A percentile compares a stretch with the other conserved stretches of the same genome.
phyloP scores from a whole-genome alignment of 225 moss, liverwort and hornwort genomes.

The Pseudisothecium myosuroides region DNA sequence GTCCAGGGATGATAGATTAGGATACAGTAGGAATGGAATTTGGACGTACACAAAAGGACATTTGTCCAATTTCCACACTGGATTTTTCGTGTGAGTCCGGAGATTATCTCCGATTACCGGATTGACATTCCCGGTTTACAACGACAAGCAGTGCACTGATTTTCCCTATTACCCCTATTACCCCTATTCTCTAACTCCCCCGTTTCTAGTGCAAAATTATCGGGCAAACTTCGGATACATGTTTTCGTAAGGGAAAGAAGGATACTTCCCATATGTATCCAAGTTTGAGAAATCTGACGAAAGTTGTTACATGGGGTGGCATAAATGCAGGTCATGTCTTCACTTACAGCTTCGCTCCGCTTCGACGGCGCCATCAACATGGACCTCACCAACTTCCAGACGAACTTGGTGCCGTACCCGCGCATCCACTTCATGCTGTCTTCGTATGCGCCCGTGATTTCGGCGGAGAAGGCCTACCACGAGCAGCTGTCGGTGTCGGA shows the following conservation, averaged over 20 bases:
- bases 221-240: not conserved
- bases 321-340: slow-evolving; percentile 10
- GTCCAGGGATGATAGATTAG: not conserved
- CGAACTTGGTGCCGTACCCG: slow-evolving; percentile 77
- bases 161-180: not conserved
- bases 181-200: not conserved
- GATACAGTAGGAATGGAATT: not conserved
- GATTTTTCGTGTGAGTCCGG: not conserved
- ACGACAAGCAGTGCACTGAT: not conserved
- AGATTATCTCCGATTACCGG: not conserved
- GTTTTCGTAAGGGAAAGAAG: not conserved
- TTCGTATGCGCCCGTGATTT: slow-evolving; percentile 73
- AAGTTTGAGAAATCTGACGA: too few relatives aligned
- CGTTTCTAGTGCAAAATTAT: not conserved
- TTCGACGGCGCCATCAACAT: slow-evolving; percentile 70
- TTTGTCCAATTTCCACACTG: not conserved
- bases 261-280: not conserved
- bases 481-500: slow-evolving; percentile 68
- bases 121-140: not conserved
- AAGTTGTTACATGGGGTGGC: too few relatives aligned
- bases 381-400: slow-evolving; percentile 80
- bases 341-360: slow-evolving; percentile 9
- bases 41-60: not conserved
- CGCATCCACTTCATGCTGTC: slow-evolving; percentile 87
- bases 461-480: slow-evolving; percentile 79